Base-by-base conservation (phyloP, 495 filamentous ascomycete genomes). In the Hypoxylon fragiforme region DNA sequence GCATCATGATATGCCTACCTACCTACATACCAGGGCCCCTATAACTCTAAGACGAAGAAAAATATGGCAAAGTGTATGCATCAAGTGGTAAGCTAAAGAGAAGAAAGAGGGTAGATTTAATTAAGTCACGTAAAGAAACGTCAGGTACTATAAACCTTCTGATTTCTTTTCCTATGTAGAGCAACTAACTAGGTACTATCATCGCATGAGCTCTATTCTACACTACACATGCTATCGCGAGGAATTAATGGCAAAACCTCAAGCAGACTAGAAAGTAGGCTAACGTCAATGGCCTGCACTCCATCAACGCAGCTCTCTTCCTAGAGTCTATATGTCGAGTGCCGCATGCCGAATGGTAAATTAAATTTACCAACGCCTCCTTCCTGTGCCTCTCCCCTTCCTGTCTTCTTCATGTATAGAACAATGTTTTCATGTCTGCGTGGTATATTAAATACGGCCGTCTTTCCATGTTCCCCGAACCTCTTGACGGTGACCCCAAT, bases 211-310 rank as follows among this genome's bases (percentile, higher is more conserved):
- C 18, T 43, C 52, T 52, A 53, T 38, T 57, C 58, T 60, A 55
- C 45, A 31, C 22, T 50, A 47, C 58, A 51, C 30, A 62, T 62
- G 48, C 47, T 43, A 48, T 43, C 32, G 35, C 18, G 55, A 41
- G 44, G 15, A 31, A 21, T 37, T 22, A 28, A 14, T 13, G 15
- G 43, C 47, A 55, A 45, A 52, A 15, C 34, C 34, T 40, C 43
- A 0, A 38, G 20, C 16, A 46, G 42, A 44, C 31, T 32, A 62
- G n/a, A n/a, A 4, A 28, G 24, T 28, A 28, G n/a, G 31, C 48
- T 45, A 39, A 50, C 52, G 48, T 43, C 60, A 54, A 50, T 28
- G 60, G 60, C 60, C 60, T 63, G 60, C 60, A 63, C 60, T 63
- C 60, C 60, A 31, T 54, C 40, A 54, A 34, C 40, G 54, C 21